Evolutionary conservation across 164 flowering plant species (phyloP).

Genomic region (Piper betle): DNA sequence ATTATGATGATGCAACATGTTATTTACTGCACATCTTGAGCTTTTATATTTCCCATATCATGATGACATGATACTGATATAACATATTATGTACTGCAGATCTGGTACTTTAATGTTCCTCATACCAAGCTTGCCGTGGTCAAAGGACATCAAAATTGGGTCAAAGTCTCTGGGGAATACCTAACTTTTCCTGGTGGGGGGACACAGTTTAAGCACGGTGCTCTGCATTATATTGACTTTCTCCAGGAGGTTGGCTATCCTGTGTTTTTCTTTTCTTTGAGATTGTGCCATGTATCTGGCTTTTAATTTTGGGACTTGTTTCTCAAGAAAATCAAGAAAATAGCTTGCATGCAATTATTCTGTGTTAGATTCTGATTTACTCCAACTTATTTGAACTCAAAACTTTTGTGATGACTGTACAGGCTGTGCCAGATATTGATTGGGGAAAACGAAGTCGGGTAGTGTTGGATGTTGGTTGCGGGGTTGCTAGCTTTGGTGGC

Average conservation of each 20-base stretch:
- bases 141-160: conserved; percentile 99
- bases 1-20: too few relatives aligned
- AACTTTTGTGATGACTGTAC: conserved; percentile 2
- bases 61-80: not conserved
- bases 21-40: too few relatives aligned
- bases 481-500: conserved; percentile 99
- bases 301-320: not conserved
- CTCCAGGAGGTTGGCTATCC: conserved; percentile 47
- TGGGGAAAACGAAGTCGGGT: conserved; percentile 91
- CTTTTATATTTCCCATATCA: too few relatives aligned
- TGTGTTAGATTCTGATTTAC: not conserved
- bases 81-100: conserved; percentile 34
- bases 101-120: conserved; percentile 91
- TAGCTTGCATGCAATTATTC: not conserved
- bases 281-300: not conserved
- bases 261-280: too few relatives aligned
- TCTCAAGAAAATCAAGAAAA: not conserved
- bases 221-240: conserved; percentile 85
- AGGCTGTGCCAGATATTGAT: conserved; percentile 68
- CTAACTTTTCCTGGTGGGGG: conserved; percentile 99
- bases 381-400: not conserved
- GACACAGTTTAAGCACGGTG: conserved; percentile 93
- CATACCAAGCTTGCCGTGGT: conserved; percentile 73
- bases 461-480: conserved; percentile 95
- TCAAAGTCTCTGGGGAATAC: conserved; percentile 75